Percentiles rank a stretch among this genome's conserved stretches.
phyloP scores from a whole-genome alignment of 352 stramenopile species.

The Nothophytophthora sp. region DNA sequence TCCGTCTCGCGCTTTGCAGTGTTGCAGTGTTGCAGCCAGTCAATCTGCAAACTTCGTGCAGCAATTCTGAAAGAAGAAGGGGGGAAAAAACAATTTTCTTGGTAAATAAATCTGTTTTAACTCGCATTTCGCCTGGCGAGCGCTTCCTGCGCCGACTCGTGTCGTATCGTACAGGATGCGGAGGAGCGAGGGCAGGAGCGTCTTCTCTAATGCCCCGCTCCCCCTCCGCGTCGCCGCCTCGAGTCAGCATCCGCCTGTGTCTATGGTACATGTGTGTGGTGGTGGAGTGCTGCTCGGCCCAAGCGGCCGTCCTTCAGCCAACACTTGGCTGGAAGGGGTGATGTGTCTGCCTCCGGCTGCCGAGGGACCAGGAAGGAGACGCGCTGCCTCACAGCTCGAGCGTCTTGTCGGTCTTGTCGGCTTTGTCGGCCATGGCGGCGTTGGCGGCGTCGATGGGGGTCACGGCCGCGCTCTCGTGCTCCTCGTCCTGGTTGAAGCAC shows the following conservation, averaged over 20 bases:
- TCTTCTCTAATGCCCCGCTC: too few relatives aligned
- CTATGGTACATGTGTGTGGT: conserved; percentile 35
- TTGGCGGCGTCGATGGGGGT: conserved; percentile 36
- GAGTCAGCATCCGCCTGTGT: conserved; percentile 20
- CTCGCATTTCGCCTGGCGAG: too few relatives aligned
- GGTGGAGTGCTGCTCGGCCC: conserved; percentile 2
- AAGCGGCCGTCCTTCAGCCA: not conserved
- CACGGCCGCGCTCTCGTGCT: conserved; percentile 30
- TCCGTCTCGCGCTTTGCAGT: too few relatives aligned
- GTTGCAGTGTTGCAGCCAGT: too few relatives aligned
- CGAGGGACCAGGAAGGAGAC: not conserved
- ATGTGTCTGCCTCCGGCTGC: conserved; percentile 11
- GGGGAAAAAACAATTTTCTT: too few relatives aligned
- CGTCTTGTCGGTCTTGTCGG: conserved; percentile 17
- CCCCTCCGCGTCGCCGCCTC: too few relatives aligned
- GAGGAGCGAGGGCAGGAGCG: too few relatives aligned
- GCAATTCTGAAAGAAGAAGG: too few relatives aligned
- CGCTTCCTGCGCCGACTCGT: too few relatives aligned
- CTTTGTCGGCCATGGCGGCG: conserved; percentile 20
- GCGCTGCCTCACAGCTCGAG: conserved; percentile 18
- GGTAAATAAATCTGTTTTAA: too few relatives aligned
- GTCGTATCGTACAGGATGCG: too few relatives aligned
- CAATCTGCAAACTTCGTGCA: conserved; percentile 17
- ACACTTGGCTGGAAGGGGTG: conserved; percentile 4
- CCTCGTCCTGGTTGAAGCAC: conserved; percentile 73